phyloP scores from a whole-genome alignment of 1,284 basidiomycete genomes.

The Trichosporon sp. region DNA sequence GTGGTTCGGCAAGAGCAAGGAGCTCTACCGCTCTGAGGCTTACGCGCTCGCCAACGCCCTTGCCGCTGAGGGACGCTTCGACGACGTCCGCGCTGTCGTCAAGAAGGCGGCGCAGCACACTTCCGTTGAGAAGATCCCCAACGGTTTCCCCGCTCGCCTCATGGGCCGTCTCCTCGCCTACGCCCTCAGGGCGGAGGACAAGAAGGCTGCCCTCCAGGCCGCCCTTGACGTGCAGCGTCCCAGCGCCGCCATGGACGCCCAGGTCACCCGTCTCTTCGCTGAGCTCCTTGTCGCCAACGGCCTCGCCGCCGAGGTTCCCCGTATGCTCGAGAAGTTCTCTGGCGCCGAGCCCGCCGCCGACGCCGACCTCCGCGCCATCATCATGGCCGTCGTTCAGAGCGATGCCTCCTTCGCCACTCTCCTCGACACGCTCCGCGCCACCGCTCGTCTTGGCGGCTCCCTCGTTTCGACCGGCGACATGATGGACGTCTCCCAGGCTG shows the following conservation, averaged over 20 bases:
- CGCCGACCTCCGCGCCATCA: constrained; percentile 11
- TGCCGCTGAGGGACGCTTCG: constrained; percentile 59
- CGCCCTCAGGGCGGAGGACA: constrained; percentile 58
- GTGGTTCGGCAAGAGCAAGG: constrained; percentile 64
- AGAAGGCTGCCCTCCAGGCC: constrained; percentile 59
- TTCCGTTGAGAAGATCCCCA: neutral
- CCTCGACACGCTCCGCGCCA: constrained; percentile 31
- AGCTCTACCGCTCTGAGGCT: neutral
- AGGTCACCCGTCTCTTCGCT: constrained; percentile 12
- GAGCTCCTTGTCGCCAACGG: constrained; percentile 23
- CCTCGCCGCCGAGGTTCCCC: constrained; percentile 26
- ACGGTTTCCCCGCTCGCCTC: neutral
- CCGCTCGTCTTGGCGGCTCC: constrained; percentile 27
- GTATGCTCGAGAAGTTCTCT: constrained; percentile 20
- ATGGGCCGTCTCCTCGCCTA: constrained; percentile 50
- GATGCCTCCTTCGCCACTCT: constrained; percentile 26
- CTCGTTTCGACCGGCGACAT: constrained; percentile 19
- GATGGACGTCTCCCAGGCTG: constrained; percentile 28
- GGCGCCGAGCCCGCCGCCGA: neutral
- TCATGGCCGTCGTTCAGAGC: constrained; percentile 15
- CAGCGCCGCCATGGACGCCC: constrained; percentile 29
- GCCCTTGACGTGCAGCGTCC: constrained; percentile 24
- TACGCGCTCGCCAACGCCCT: constrained; percentile 59
- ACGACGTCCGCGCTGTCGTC: constrained; percentile 49
- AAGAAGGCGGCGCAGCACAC: too few species aligned